Percentiles rank a stretch among this genome's conserved stretches.
phyloP scores from a whole-genome alignment of 75 land plant species.

The Pinus albicaulis region DNA sequence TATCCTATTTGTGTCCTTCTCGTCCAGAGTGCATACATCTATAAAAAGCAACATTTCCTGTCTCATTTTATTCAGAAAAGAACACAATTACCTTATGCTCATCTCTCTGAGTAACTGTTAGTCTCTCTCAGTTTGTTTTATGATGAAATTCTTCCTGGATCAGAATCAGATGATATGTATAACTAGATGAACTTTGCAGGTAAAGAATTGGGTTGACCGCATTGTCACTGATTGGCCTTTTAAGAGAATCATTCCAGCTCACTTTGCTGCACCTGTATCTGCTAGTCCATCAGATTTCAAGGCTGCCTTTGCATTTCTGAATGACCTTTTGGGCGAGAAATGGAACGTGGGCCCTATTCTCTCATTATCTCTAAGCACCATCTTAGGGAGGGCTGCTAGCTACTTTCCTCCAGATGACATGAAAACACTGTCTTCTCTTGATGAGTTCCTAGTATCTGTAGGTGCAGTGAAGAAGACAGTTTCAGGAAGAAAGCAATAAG shows the following conservation, averaged over 20 bases:
- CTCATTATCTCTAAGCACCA: slow-evolving; percentile 52
- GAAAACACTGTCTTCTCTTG: slow-evolving; percentile 95
- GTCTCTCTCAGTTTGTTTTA: background rate
- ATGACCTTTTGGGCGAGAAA: slow-evolving; percentile 78
- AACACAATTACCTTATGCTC: background rate
- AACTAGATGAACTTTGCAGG: slow-evolving; percentile 39
- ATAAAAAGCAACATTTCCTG: background rate
- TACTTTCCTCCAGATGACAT: slow-evolving; percentile 97
- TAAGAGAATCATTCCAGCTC: slow-evolving; percentile 89
- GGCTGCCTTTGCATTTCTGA: slow-evolving; percentile 92
- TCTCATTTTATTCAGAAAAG: background rate
- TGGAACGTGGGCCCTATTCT: slow-evolving; percentile 40
- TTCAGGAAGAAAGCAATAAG: slow-evolving; percentile 65
- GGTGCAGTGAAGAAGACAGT: slow-evolving; percentile 97
- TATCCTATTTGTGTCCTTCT: background rate
- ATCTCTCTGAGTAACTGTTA: background rate
- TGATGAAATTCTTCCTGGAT: background rate
- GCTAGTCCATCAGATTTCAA: slow-evolving; percentile 78
- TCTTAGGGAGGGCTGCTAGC: slow-evolving; percentile 86
- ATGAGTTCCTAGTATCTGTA: slow-evolving; percentile 82
- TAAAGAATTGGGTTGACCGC: slow-evolving; percentile 85
- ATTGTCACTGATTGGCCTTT: slow-evolving; percentile 87
- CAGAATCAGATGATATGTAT: background rate
- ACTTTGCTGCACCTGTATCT: slow-evolving; percentile 86
- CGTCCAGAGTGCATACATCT: background rate